phyloP scores from a whole-genome alignment of 2,329 filamentous ascomycete species.

The Hymenoscyphus infarciens region DNA sequence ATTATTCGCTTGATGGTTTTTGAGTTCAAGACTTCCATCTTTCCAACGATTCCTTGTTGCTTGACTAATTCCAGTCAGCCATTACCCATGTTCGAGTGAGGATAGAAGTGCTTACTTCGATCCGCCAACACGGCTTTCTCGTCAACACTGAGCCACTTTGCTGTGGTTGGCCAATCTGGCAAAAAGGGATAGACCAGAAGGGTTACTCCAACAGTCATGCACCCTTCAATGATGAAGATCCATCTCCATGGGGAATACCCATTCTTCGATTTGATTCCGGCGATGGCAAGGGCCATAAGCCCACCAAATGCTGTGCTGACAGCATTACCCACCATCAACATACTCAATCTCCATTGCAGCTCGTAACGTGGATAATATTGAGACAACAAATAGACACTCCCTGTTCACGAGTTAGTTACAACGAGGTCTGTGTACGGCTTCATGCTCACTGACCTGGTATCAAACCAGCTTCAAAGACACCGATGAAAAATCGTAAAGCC shows the following conservation, averaged over 20 bases:
- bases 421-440: neutral
- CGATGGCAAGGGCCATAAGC: constrained; percentile 19
- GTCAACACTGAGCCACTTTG: constrained; percentile 42
- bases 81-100: neutral
- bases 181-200: constrained; percentile 8
- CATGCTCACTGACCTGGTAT: constrained; percentile 37
- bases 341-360: constrained; percentile 45
- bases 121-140: constrained; percentile 39
- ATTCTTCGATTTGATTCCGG: constrained; percentile 10
- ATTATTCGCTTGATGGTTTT: constrained; percentile 21
- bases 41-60: constrained; percentile 27
- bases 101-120: constrained; percentile 20
- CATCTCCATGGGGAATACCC: constrained; percentile 24
- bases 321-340: constrained; percentile 42
- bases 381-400: constrained; percentile 44
- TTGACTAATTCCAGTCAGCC: constrained; percentile 23
- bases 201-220: constrained; percentile 21
- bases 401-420: constrained; percentile 1
- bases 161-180: constrained; percentile 45
- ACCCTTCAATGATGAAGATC: constrained; percentile 39
- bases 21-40: constrained; percentile 17
- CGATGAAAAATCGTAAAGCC: constrained; percentile 39
- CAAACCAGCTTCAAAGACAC: constrained; percentile 45
- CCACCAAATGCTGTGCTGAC: constrained; percentile 11
- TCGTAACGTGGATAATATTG: constrained; percentile 48